Base-by-base conservation (phyloP, 768 basidiomycete genomes). In the Lactarius sanguifluus region DNA sequence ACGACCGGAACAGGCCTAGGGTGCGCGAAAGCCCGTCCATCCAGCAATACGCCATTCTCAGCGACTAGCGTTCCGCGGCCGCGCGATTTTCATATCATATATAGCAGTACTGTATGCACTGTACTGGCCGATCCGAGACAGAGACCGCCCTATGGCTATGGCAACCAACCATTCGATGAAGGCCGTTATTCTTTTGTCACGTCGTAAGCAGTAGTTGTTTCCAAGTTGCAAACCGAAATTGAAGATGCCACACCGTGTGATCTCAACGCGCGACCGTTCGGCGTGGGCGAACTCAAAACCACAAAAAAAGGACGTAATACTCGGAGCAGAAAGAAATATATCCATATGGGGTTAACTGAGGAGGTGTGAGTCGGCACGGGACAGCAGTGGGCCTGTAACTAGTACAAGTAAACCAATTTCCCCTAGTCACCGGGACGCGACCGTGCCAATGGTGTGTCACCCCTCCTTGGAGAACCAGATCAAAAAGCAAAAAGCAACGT, bases 281-380 rank as follows among this genome's bases (percentile, higher is more conserved):
- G n/a, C n/a, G 16, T 41, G 41, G 41, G 41, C 41, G 41, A 18
- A 41, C 41, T 16, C 41, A 41, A 41, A 52, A 30, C 30, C 32
- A 52, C n/a, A 52, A 52, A 30, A 50, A 58, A 64, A 13, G 1
- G 30, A 67, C 66, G 66, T 67, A 67, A 67, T 18, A 8, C 34
- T 34, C 15, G 47, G 13, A 60, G 47, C 10, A 36, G 8, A 18
- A 2, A 62, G 16, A 57, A 67, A 67, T 67, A 67, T 67, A 67
- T 30, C 66, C 58, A 55, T 67, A 59, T 57, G 62, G 66, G 61
- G 66, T 57, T 64, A 63, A 30, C 60, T 34, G 52, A 36, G n/a
- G 57, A 23, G n/a, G 36, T 20, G 34, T 23, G 36, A 12, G 57
- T 58, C 6, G n/a, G 36, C 34, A 38, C 57, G 57, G 38, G 38